Conservation (phyloP, 2,329 filamentous ascomycete genomes). For the Tricladium varicosporioides region DNA sequence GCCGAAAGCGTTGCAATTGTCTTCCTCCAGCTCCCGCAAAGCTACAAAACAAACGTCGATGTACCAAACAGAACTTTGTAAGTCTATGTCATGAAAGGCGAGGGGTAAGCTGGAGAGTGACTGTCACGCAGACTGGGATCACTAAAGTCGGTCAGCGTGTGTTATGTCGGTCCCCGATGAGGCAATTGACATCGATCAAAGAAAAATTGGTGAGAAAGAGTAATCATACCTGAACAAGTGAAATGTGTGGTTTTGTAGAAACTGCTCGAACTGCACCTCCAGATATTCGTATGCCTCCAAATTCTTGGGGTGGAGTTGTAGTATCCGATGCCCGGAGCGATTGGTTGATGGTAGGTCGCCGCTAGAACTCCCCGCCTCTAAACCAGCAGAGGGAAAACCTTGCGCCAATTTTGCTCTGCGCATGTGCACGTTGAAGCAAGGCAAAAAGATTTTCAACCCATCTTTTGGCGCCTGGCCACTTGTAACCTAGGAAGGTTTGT, state of each 20-base stretch:
- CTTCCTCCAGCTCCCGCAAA: constrained; percentile 29
- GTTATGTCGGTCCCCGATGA: neutral
- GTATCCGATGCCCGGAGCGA: constrained; percentile 13
- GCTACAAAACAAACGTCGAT: constrained; percentile 21
- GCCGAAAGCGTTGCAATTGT: neutral
- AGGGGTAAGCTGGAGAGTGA: constrained; percentile 27
- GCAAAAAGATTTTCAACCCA: constrained; percentile 11
- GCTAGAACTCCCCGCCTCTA: neutral
- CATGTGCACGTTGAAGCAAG: neutral
- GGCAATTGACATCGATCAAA: neutral
- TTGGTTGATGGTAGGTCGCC: constrained; percentile 11
- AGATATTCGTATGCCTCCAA: constrained; percentile 9
- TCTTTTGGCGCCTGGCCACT: constrained; percentile 10
- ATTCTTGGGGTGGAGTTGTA: constrained; percentile 10
- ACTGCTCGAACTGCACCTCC: neutral
- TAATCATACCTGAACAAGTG: constrained; percentile 16
- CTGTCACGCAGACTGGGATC: constrained; percentile 19
- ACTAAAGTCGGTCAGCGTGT: neutral
- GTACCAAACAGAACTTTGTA: constrained; percentile 24
- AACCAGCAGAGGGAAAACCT: neutral
- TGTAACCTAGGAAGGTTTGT: constrained; percentile 1
- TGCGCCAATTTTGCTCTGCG: constrained; percentile 14
- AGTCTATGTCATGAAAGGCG: constrained; percentile 29
- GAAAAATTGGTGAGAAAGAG: neutral
- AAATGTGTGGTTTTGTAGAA: constrained; percentile 15